These are phyloP conservation scores for Emmonsia crescens DNA, from an alignment of 2,329 filamentous ascomycete genomes.

Conservation along the genomic window DNA sequence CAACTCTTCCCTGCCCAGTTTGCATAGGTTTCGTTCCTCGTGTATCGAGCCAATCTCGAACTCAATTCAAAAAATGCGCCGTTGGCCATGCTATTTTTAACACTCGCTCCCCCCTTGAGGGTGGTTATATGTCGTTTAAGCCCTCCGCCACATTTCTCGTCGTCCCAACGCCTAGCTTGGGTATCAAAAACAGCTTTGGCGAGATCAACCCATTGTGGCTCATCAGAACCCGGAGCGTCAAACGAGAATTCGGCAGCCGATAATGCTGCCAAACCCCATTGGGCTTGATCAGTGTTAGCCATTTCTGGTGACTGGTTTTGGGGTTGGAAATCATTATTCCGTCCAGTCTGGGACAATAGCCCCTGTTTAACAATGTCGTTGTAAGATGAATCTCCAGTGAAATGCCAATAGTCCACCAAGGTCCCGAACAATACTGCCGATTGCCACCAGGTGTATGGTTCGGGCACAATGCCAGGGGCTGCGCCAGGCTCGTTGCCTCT, in stretches of 20 bases:
- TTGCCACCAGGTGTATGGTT: slow-evolving; percentile 40
- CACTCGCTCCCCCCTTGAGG: slow-evolving; percentile 65
- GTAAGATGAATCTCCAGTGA: slow-evolving; percentile 32
- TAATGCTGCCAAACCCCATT: slow-evolving; percentile 49
- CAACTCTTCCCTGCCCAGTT: slow-evolving; percentile 52
- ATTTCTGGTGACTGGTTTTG: slow-evolving; percentile 32
- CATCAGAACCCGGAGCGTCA: slow-evolving; percentile 27
- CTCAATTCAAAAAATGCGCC: slow-evolving; percentile 75
- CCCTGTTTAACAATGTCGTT: slow-evolving; percentile 29
- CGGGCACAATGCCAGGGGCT: slow-evolving; percentile 40
- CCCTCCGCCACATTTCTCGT: slow-evolving; percentile 55
- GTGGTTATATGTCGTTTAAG: slow-evolving; percentile 73
- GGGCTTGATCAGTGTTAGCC: slow-evolving; percentile 49
- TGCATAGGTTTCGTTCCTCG: slow-evolving; percentile 53
- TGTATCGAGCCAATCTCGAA: slow-evolving; percentile 59
- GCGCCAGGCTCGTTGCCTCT: slow-evolving; percentile 38
- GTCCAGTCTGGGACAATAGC: slow-evolving; percentile 29
- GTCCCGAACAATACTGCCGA: slow-evolving; percentile 34
- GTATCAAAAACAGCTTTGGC: slow-evolving; percentile 62
- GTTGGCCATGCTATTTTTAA: slow-evolving; percentile 75
- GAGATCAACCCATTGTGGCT: slow-evolving; percentile 41
- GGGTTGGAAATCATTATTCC: slow-evolving; percentile 31
- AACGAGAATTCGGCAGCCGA: slow-evolving; percentile 44
- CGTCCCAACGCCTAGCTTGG: slow-evolving; percentile 61
- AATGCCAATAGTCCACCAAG: slow-evolving; percentile 35